Percentiles rank a stretch among this genome's conserved stretches.
Conservation (phyloP, 2,329 filamentous ascomycete species). For the Xylaria sp. region DNA sequence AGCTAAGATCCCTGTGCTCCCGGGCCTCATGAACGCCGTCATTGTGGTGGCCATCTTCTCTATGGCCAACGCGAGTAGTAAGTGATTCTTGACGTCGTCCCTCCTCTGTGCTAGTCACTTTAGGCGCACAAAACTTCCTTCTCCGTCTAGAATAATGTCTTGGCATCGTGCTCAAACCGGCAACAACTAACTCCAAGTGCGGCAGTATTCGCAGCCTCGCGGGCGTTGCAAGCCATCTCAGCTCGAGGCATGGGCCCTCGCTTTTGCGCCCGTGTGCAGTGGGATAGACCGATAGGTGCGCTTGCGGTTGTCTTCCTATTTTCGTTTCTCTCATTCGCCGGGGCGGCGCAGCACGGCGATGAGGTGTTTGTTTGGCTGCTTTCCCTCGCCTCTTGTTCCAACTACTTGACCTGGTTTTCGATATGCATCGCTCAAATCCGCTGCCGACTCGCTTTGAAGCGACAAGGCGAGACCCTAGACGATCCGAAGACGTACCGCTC, state of each 20-base stretch:
- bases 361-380: conserved; percentile 60
- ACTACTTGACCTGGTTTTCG: conserved; percentile 61
- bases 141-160: neutral
- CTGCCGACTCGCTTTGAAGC: conserved; percentile 55
- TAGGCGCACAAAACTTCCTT: neutral
- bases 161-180: neutral
- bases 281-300: conserved; percentile 58
- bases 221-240: conserved; percentile 53
- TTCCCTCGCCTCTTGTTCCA: conserved; percentile 58
- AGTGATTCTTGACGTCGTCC: neutral
- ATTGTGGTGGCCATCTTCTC: conserved; percentile 52
- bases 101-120: neutral
- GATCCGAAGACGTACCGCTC: conserved; percentile 48
- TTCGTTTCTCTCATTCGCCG: conserved; percentile 59
- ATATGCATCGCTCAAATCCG: conserved; percentile 60
- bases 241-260: conserved; percentile 52
- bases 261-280: conserved; percentile 43
- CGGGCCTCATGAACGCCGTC: conserved; percentile 52
- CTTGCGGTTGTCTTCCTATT: conserved; percentile 54
- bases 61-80: conserved; percentile 56
- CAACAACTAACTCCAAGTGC: neutral
- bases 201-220: conserved; percentile 51
- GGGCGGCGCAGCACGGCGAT: conserved; percentile 51
- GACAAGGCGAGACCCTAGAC: conserved; percentile 52
- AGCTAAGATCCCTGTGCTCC: conserved; percentile 45